Evolutionary conservation across 129 eudicot genomes (phyloP).

Genomic region (Scalesia atractyloides): DNA sequence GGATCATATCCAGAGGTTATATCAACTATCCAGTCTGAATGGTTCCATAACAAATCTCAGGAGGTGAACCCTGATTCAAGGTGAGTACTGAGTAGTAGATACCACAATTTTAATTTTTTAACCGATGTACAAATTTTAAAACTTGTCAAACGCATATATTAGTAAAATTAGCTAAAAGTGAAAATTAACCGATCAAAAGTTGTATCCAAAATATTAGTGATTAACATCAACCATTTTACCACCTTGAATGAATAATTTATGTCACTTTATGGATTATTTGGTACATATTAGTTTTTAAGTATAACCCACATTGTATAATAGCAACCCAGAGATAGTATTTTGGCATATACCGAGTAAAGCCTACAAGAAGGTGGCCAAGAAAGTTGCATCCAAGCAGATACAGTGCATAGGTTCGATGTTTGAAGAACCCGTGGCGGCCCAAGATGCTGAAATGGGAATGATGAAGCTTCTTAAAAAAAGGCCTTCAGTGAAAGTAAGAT

Average conservation of each 20-base stretch:
- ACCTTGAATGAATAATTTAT: neutral
- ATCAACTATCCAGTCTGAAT: constrained; percentile 72
- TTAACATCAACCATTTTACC: no score
- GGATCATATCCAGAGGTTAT: constrained; percentile 92
- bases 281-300: constrained; percentile 1
- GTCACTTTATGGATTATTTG: neutral
- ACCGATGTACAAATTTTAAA: no score
- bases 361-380: constrained; percentile 66
- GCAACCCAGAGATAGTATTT: constrained; percentile 85
- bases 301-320: constrained; percentile 25
- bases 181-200: neutral
- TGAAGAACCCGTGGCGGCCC: constrained; percentile 71
- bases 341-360: constrained; percentile 98
- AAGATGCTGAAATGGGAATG: constrained; percentile 88
- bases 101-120: neutral
- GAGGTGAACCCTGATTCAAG: constrained; percentile 81
- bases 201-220: no score
- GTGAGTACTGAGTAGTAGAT: constrained; percentile 43
- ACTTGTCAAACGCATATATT: neutral
- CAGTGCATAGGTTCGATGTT: constrained; percentile 81
- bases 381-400: constrained; percentile 14
- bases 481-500: constrained; percentile 72
- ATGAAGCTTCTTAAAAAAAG: constrained; percentile 76
- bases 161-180: neutral
- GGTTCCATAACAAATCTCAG: constrained; percentile 65